Evolutionary conservation across 331 rosid genomes (phyloP).

Genomic region (Quercus lobata): DNA sequence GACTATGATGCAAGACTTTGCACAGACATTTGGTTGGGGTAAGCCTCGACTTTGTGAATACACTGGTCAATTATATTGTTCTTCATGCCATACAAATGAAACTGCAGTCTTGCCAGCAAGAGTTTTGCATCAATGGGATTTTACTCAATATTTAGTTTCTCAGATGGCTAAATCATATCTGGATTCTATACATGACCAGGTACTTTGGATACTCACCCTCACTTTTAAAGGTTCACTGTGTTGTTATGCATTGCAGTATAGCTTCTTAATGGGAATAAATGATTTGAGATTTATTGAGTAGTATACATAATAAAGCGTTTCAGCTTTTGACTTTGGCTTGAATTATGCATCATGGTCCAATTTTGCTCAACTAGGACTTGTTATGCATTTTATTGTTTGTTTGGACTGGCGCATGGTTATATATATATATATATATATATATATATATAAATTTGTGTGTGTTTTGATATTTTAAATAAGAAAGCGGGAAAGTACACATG

Average conservation of each 20-base stretch:
- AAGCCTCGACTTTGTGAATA: slow-evolving; percentile 93
- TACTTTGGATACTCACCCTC: slow-evolving; percentile 29
- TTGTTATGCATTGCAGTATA: neutral
- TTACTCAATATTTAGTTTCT: slow-evolving; percentile 67
- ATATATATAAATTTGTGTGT: no score
- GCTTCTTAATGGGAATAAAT: neutral
- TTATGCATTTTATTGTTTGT: neutral
- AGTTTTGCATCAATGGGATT: slow-evolving; percentile 96
- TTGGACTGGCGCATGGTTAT: neutral
- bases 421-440: neutral
- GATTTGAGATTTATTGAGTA: neutral
- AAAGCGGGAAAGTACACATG: neutral
- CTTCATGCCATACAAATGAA: slow-evolving; percentile 89
- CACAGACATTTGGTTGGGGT: slow-evolving; percentile 91
- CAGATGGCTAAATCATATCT: slow-evolving; percentile 89
- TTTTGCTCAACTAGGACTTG: neutral
- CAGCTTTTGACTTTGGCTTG: neutral
- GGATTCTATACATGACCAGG: slow-evolving; percentile 92
- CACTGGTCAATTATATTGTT: slow-evolving; percentile 84
- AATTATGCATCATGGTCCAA: neutral
- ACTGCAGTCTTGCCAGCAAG: slow-evolving; percentile 87
- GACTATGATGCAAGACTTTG: slow-evolving; percentile 69
- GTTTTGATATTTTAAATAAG: neutral
- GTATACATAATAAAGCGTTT: neutral
- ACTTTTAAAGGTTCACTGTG: neutral